Evolutionary conservation across 306 rosid species (phyloP), one percentile per base, ranked within the genome.

Genomic region (Urtica urens): DNA sequence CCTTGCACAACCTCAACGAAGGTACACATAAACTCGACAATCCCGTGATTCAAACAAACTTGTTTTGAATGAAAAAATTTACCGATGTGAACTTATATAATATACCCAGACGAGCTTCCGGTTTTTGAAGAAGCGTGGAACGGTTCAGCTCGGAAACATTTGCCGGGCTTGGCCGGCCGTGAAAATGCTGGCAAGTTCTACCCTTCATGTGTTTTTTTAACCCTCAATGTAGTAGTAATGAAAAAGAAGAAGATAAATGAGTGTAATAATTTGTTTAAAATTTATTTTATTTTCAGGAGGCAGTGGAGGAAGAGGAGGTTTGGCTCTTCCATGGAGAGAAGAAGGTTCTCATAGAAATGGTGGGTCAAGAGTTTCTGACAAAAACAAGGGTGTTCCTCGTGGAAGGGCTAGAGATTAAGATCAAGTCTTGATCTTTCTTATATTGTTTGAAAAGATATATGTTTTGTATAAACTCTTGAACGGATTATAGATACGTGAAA

Each of bases 91-190:
- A 57, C 49, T 50, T 67, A 27, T 39, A n/a, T n/a, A n/a, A n/a
- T n/a, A n/a, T n/a, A n/a, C n/a, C n/a, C 58, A 90, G 97, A 79
- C 34, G 92, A 84, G 64, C 78, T 81, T 53, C 2, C 57, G 1
- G 78, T 75, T 49, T 83, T 88, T 62, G 90, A 83, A 62, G 69
- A 80, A 42, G 65, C 86, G 43, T 88, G 97, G 97, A 66, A 72
- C 38, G 78, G 60, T 60, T 76, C 68, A 58, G 73, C 90, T 53
- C 60, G 65, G 64, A 76, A 67, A 59, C 62, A 61, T 59, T 49
- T 83, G 55, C 83, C 95, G 58, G 82, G 78, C n/a, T 88, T 67
- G 78, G 17, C 67, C 19, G 46, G 49, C 14, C 26, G 13, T 24
- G 65, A 37, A 10, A 65, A 20, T 57, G 37, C 51, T 34, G 83